These are phyloP conservation scores for Isatis tinctoria DNA, from an alignment of 345 rosid species.

Conservation along the genomic window DNA sequence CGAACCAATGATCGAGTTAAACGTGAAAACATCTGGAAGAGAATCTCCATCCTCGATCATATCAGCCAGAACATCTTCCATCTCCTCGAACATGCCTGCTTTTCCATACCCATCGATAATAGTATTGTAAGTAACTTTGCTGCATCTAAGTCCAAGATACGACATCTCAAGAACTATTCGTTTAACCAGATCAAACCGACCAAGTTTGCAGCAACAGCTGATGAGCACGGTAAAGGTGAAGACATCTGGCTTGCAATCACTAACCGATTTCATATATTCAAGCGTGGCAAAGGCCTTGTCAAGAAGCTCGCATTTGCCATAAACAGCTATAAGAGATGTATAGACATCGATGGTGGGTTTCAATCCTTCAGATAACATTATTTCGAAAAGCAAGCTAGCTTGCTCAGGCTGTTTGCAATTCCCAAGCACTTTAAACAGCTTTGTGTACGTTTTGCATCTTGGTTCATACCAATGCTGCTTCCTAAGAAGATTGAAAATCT, in stretches of 20 bases:
- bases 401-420: slow-evolving; percentile 63
- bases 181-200: slow-evolving; percentile 48
- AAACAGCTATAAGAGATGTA: slow-evolving; percentile 69
- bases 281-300: slow-evolving; percentile 52
- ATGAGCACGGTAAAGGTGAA: slow-evolving; percentile 66
- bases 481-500: slow-evolving; percentile 75
- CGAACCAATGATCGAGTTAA: slow-evolving; percentile 64
- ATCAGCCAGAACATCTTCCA: slow-evolving; percentile 59
- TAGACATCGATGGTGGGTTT: slow-evolving; percentile 75
- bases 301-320: slow-evolving; percentile 51
- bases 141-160: slow-evolving; percentile 55
- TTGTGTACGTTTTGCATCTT: slow-evolving; percentile 61
- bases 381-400: slow-evolving; percentile 65
- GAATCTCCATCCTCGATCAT: slow-evolving; percentile 64
- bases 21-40: slow-evolving; percentile 66
- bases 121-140: slow-evolving; percentile 59
- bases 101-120: slow-evolving; percentile 78
- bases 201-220: slow-evolving; percentile 48
- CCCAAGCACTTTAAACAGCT: slow-evolving; percentile 71
- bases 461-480: slow-evolving; percentile 80
- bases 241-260: slow-evolving; percentile 72
- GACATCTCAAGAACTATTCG: slow-evolving; percentile 70
- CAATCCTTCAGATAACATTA: slow-evolving; percentile 62
- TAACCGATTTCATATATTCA: slow-evolving; percentile 64
- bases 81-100: slow-evolving; percentile 61